phyloP scores from a whole-genome alignment of 2,329 filamentous ascomycete species.

The Beauveria rudraprayagi region DNA sequence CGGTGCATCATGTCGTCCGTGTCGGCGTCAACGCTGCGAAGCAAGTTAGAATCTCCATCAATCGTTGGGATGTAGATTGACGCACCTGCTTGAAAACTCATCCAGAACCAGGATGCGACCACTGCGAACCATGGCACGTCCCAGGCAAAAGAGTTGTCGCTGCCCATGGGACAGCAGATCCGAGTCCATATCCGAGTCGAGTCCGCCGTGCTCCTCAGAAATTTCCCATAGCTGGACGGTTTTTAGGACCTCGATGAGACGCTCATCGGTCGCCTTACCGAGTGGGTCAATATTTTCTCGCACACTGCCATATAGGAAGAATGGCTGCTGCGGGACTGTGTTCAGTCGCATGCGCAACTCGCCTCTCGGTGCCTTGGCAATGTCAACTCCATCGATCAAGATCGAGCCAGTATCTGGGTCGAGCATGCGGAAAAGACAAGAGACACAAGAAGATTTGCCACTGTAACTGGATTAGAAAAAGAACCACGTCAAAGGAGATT shows the following conservation, averaged over 20 bases:
- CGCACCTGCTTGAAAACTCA: slow-evolving; percentile 27
- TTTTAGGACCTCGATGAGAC: slow-evolving; percentile 34
- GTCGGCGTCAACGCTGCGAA: slow-evolving; percentile 25
- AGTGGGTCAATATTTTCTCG: slow-evolving; percentile 41
- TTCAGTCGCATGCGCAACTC: slow-evolving; percentile 27
- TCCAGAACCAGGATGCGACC: slow-evolving; percentile 30
- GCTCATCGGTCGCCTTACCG: slow-evolving; percentile 27
- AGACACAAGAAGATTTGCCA: slow-evolving; percentile 29
- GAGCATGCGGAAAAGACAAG: slow-evolving; percentile 38
- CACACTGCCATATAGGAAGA: slow-evolving; percentile 40
- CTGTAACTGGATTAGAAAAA: slow-evolving; percentile 17
- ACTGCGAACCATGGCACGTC: slow-evolving; percentile 26
- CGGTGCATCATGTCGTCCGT: slow-evolving; percentile 27
- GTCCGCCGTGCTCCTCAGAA: slow-evolving; percentile 30
- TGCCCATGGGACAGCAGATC: slow-evolving; percentile 33
- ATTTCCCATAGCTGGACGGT: slow-evolving; percentile 36
- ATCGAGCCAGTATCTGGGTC: slow-evolving; percentile 35
- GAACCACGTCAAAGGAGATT: background rate
- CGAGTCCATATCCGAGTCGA: slow-evolving; percentile 26
- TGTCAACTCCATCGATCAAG: slow-evolving; percentile 36
- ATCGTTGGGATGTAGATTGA: background rate
- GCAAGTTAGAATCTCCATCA: background rate
- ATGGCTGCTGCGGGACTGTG: slow-evolving; percentile 42
- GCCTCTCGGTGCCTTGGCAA: slow-evolving; percentile 17
- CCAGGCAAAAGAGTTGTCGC: slow-evolving; percentile 35